phyloP scores from a whole-genome alignment of 768 basidiomycete species.

The Crepidotus variabilis region DNA sequence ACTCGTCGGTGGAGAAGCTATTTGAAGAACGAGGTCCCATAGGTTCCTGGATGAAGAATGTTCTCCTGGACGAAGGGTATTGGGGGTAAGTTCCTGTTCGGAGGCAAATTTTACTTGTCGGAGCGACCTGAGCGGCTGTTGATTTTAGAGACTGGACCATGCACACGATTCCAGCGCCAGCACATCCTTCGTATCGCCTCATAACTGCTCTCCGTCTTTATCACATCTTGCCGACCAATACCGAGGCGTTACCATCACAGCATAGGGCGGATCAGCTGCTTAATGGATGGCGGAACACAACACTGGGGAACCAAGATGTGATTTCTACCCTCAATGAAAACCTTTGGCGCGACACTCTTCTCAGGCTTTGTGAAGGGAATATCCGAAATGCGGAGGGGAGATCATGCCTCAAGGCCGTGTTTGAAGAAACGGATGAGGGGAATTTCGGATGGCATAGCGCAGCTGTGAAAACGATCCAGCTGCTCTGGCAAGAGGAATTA shows the following conservation, averaged over 20 bases:
- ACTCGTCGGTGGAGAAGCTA: slow-evolving; percentile 45
- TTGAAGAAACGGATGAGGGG: background rate
- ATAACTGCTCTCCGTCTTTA: slow-evolving; percentile 69
- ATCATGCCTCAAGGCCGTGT: background rate
- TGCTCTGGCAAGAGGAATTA: slow-evolving; percentile 61
- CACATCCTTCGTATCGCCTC: slow-evolving; percentile 79
- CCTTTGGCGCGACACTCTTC: slow-evolving; percentile 40
- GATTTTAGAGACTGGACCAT: slow-evolving; percentile 73
- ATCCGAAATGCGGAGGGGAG: slow-evolving; percentile 13
- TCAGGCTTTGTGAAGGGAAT: slow-evolving; percentile 31
- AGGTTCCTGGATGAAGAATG: slow-evolving; percentile 43
- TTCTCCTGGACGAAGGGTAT: slow-evolving; percentile 64
- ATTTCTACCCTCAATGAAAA: slow-evolving; percentile 48
- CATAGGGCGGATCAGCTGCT: slow-evolving; percentile 28
- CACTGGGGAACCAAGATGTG: slow-evolving; percentile 37
- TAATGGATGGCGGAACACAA: slow-evolving; percentile 50
- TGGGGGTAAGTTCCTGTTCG: slow-evolving; percentile 61
- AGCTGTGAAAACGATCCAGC: slow-evolving; percentile 28
- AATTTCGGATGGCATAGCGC: slow-evolving; percentile 4
- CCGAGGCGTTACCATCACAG: slow-evolving; percentile 11
- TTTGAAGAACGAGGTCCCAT: slow-evolving; percentile 40
- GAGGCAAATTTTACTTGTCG: background rate
- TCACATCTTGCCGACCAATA: slow-evolving; percentile 37
- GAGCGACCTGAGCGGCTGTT: background rate
- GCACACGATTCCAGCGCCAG: slow-evolving; percentile 53